Conservation (phyloP, 2,329 filamentous ascomycete species). For the Neonectria magnoliae region DNA sequence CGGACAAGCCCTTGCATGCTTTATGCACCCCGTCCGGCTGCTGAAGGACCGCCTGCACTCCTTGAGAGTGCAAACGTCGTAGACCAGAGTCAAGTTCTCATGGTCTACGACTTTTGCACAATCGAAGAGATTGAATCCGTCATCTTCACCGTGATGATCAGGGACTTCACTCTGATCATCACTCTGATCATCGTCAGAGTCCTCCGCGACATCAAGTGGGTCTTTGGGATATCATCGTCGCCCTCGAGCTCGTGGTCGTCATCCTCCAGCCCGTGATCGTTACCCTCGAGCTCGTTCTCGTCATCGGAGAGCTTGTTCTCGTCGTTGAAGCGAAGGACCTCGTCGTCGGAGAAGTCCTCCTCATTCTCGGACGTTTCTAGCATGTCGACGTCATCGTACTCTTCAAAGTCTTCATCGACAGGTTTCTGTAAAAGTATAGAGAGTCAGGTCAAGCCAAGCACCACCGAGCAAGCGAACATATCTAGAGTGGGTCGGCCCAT, state of each 20-base stretch:
- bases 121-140: constrained; percentile 3
- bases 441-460: background rate
- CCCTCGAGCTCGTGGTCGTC: no score
- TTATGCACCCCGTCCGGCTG: background rate
- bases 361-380: constrained; percentile 3
- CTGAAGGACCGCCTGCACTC: background rate
- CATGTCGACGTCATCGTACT: background rate
- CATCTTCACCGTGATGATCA: background rate
- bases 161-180: background rate
- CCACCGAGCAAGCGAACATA: no score
- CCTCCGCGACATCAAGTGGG: no score
- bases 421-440: constrained; percentile 1
- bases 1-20: constrained; percentile 2
- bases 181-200: constrained; percentile 2
- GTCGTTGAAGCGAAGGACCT: no score
- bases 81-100: constrained; percentile 1
- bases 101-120: constrained; percentile 1
- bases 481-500: no score
- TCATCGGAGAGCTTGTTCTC: no score
- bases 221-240: no score
- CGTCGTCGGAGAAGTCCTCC: background rate
- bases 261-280: no score
- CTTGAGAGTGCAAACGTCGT: background rate
- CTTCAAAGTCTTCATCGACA: background rate
- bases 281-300: no score